Conservation (phyloP, 108 stramenopile species). For the Pinguiococcus pyrenoidosus region DNA sequence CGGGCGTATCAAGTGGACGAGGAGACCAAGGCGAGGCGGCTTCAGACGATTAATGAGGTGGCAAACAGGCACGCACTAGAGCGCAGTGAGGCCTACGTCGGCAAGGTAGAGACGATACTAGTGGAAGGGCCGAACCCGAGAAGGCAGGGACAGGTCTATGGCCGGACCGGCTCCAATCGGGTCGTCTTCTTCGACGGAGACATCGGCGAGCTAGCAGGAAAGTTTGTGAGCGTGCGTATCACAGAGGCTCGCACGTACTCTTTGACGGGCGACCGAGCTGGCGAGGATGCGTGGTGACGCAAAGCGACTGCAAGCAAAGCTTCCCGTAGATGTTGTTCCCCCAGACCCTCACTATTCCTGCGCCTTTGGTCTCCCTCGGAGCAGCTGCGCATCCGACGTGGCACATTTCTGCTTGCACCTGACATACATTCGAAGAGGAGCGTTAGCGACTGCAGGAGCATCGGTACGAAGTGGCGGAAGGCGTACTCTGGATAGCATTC, state of each 20-base stretch:
- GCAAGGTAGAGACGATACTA: conserved; percentile 68
- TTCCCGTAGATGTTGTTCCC: too few species aligned
- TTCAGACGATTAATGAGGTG: conserved; percentile 68
- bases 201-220: conserved; percentile 55
- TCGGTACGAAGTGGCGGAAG: too few species aligned
- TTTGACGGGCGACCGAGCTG: conserved; percentile 12
- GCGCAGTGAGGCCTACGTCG: conserved; percentile 74
- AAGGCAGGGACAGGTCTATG: conserved; percentile 74
- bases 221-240: conserved; percentile 55
- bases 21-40: conserved; percentile 69
- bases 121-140: conserved; percentile 87
- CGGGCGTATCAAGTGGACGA: conserved; percentile 61
- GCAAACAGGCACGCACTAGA: conserved; percentile 68
- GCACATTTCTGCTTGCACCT: too few species aligned
- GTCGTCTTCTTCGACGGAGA: conserved; percentile 80
- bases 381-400: too few species aligned
- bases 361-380: too few species aligned
- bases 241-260: conserved; percentile 17
- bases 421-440: too few species aligned
- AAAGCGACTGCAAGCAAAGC: too few species aligned
- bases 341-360: too few species aligned
- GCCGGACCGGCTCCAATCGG: conserved; percentile 73
- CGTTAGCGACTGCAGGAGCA: too few species aligned
- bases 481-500: too few species aligned
- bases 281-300: too few species aligned